Evolutionary conservation across 257 asterid species (phyloP).

Genomic region (Mentha longifolia): DNA sequence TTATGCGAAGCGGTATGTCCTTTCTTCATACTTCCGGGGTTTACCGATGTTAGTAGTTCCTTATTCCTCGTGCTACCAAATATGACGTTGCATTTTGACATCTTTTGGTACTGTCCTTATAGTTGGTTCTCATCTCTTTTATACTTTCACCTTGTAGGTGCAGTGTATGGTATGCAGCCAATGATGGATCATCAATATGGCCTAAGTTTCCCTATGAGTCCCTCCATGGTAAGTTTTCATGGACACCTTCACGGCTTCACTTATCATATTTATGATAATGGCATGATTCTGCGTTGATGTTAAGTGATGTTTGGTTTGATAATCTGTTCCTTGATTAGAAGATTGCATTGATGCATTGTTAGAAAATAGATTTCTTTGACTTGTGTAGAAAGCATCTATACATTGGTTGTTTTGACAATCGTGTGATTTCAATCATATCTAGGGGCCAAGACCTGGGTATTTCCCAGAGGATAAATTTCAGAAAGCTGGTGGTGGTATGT

Average conservation of each 20-base stretch:
- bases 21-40: conserved; percentile 2
- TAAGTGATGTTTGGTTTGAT: background rate
- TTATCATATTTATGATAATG: background rate
- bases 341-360: background rate
- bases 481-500: conserved; percentile 55
- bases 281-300: no score
- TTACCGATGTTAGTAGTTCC: background rate
- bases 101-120: conserved; percentile 7
- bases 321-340: conserved; percentile 9
- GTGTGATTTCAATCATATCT: conserved; percentile 28
- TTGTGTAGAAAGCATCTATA: conserved; percentile 7
- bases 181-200: conserved; percentile 79
- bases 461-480: conserved; percentile 65
- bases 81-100: background rate
- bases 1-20: conserved; percentile 64
- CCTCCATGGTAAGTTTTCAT: conserved; percentile 59
- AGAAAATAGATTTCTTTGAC: background rate
- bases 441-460: conserved; percentile 81
- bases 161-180: conserved; percentile 81
- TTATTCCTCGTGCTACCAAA: background rate
- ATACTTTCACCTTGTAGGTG: conserved; percentile 53
- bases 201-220: conserved; percentile 65
- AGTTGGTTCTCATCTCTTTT: conserved; percentile 19
- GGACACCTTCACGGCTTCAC: background rate
- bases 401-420: conserved; percentile 1